These are phyloP conservation scores for Botrytis pseudocinerea DNA, from an alignment of 2,329 filamentous ascomycete species.

Conservation along the genomic window DNA sequence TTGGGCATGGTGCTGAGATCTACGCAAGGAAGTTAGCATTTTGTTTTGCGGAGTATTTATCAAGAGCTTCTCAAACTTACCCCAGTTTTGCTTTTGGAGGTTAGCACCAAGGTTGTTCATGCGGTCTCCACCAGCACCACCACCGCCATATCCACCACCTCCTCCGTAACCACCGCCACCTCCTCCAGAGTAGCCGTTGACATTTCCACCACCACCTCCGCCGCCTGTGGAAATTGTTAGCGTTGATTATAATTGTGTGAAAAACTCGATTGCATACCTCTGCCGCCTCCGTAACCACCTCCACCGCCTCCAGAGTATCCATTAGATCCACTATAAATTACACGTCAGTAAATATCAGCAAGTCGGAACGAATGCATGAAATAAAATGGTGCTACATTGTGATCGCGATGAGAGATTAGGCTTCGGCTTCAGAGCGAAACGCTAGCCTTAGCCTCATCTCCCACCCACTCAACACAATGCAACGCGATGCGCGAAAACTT, in stretches of 20 bases:
- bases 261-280: slow-evolving; percentile 12
- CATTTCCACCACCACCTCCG: slow-evolving; percentile 44
- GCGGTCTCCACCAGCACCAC: slow-evolving; percentile 78
- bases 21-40: slow-evolving; percentile 42
- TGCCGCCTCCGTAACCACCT: slow-evolving; percentile 41
- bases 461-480: slow-evolving; percentile 37
- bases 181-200: slow-evolving; percentile 39
- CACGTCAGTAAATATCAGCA: slow-evolving; percentile 42
- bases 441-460: slow-evolving; percentile 28
- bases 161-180: slow-evolving; percentile 40
- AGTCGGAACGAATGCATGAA: slow-evolving; percentile 25
- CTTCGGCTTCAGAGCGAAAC: slow-evolving; percentile 26
- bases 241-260: slow-evolving; percentile 32
- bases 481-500: slow-evolving; percentile 36
- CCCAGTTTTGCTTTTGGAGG: slow-evolving; percentile 86
- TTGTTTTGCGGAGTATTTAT: neutral
- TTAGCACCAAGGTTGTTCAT: slow-evolving; percentile 90
- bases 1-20: slow-evolving; percentile 81
- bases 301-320: slow-evolving; percentile 49
- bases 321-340: slow-evolving; percentile 49
- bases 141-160: slow-evolving; percentile 46
- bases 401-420: slow-evolving; percentile 20
- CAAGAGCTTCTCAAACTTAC: slow-evolving; percentile 50
- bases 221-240: slow-evolving; percentile 29
- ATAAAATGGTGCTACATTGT: slow-evolving; percentile 31